These are phyloP conservation scores for Nematocida sp. DNA, from an alignment of 371 early-diverging fungal genomes.

Conservation along the genomic window DNA sequence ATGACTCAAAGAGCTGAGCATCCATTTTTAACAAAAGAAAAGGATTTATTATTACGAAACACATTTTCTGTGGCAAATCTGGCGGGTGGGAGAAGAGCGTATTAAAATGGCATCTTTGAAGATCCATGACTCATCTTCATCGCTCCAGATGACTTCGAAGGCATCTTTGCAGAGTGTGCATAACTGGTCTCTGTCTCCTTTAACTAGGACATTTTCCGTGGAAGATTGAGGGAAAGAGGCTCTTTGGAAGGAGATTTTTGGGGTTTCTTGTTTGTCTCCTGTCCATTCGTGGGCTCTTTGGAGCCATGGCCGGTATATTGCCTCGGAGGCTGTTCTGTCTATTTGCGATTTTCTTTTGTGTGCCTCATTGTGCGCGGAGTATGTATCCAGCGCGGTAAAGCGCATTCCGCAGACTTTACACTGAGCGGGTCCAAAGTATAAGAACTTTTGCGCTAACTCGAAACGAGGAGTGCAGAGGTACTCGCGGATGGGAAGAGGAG, in stretches of 20 bases:
- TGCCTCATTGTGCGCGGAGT: conserved; percentile 19
- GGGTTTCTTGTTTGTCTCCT: background rate
- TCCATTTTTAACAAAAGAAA: conserved; percentile 48
- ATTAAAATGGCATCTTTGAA: conserved; percentile 48
- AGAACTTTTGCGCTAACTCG: conserved; percentile 7
- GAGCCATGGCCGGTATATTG: conserved; percentile 31
- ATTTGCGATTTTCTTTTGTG: conserved; percentile 43
- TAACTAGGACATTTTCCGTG: conserved; percentile 39
- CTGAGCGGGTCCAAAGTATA: conserved; percentile 30
- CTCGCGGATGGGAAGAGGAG: background rate
- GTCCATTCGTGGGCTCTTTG: background rate
- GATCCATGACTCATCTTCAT: conserved; percentile 46
- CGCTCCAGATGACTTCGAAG: conserved; percentile 52
- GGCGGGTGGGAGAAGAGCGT: conserved; percentile 23
- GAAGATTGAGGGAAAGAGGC: background rate
- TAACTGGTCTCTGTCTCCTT: conserved; percentile 42
- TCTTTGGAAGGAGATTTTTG: conserved; percentile 14
- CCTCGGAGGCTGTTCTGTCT: background rate
- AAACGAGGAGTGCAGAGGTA: conserved; percentile 20
- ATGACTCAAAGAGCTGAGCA: background rate
- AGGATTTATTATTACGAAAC: conserved; percentile 28
- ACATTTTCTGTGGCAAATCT: conserved; percentile 49
- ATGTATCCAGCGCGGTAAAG: conserved; percentile 11
- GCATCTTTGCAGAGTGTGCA: conserved; percentile 47
- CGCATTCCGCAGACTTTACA: conserved; percentile 54